These are phyloP conservation scores for Wakefieldia striispora DNA, from an alignment of 768 basidiomycete species.

Conservation along the genomic window DNA sequence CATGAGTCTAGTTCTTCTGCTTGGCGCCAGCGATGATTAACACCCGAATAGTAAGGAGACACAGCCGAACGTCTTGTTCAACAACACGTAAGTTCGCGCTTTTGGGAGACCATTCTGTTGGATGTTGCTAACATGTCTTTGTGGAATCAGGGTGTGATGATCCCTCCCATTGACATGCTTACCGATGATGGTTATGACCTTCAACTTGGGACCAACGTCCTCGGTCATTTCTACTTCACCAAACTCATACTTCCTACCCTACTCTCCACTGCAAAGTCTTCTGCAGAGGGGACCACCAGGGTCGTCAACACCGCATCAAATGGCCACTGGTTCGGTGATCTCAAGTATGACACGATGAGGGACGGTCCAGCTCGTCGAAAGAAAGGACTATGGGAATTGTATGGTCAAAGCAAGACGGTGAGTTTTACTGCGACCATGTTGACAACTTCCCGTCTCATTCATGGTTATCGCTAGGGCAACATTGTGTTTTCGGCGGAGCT, in stretches of 20 bases:
- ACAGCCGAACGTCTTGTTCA: slow-evolving; percentile 26
- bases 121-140: background rate
- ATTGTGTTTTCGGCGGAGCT: slow-evolving; percentile 44
- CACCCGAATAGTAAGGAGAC: slow-evolving; percentile 14
- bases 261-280: slow-evolving; percentile 27
- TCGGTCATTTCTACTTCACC: slow-evolving; percentile 38
- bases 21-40: background rate
- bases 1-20: slow-evolving; percentile 17
- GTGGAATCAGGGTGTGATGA: slow-evolving; percentile 33
- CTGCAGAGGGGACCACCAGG: slow-evolving; percentile 33
- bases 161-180: slow-evolving; percentile 25
- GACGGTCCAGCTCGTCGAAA: slow-evolving; percentile 25
- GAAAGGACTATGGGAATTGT: slow-evolving; percentile 1
- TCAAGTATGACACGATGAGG: slow-evolving; percentile 28
- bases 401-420: slow-evolving; percentile 34
- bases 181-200: slow-evolving; percentile 42
- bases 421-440: background rate
- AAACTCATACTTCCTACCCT: slow-evolving; percentile 35
- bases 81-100: slow-evolving; percentile 28
- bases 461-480: slow-evolving; percentile 35
- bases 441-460: too few species aligned
- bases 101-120: background rate
- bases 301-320: slow-evolving; percentile 36
- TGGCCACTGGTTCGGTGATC: slow-evolving; percentile 18
- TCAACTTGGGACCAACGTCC: slow-evolving; percentile 39